A percentile compares a stretch with the other conserved stretches of the same genome.
Evolutionary conservation across 129 eudicot species (phyloP).

Genomic region (Deinandra increscens): DNA sequence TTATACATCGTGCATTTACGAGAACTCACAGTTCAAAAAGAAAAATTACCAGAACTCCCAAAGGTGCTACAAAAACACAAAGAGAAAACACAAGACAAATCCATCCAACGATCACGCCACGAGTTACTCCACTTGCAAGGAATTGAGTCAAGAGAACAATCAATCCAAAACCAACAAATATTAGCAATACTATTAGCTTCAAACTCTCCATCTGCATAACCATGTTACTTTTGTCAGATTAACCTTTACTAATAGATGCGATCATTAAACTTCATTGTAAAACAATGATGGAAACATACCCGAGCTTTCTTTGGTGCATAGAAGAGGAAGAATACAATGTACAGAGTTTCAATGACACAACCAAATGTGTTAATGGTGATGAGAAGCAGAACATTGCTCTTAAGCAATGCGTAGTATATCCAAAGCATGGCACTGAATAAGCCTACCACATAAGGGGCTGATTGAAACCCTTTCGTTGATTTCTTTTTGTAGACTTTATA

Average conservation of each 20-base stretch:
- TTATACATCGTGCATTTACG: too few species aligned
- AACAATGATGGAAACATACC: slow-evolving; percentile 27
- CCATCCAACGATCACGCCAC: slow-evolving; percentile 66
- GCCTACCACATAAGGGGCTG: slow-evolving; percentile 64
- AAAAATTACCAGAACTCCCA: slow-evolving; percentile 55
- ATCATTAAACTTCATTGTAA: background rate
- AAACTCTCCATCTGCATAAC: slow-evolving; percentile 44
- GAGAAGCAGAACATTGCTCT: slow-evolving; percentile 51
- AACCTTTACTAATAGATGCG: background rate
- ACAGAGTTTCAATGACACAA: slow-evolving; percentile 48
- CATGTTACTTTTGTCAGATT: background rate
- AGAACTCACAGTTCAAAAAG: too few species aligned
- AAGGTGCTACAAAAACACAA: slow-evolving; percentile 72
- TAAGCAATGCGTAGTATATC: slow-evolving; percentile 67
- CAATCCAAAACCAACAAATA: slow-evolving; percentile 46
- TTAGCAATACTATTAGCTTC: slow-evolving; percentile 34
- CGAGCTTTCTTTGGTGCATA: slow-evolving; percentile 52
- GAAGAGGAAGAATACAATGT: slow-evolving; percentile 57
- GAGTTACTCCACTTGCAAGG: slow-evolving; percentile 31
- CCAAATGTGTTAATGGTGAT: slow-evolving; percentile 67
- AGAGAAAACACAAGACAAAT: slow-evolving; percentile 62
- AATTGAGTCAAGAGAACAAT: slow-evolving; percentile 48
- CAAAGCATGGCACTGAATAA: slow-evolving; percentile 74
- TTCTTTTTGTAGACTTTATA: slow-evolving; percentile 64
- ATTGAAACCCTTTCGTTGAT: slow-evolving; percentile 69